Evolutionary conservation across 108 stramenopile species (phyloP), one percentile per base, ranked within the genome.

Genomic region (Phaeodactylum tricornutum): DNA sequence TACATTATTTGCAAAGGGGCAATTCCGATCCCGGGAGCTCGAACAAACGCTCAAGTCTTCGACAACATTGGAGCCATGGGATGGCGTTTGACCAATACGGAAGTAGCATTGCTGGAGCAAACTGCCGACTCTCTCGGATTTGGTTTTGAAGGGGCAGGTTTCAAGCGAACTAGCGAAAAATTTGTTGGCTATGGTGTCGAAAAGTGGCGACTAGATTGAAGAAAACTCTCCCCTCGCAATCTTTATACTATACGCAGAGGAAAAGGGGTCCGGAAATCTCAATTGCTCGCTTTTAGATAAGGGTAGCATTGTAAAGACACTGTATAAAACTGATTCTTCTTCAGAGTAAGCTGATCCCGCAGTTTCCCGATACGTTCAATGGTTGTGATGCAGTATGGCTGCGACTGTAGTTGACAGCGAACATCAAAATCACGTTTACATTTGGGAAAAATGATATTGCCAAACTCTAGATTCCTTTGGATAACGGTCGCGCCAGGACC

Each of bases 171-270:
- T 2, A 61, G 53, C 30, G 79, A 72, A 42, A 81, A 81, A 46
- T 81, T 81, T 61, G 79, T 81, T 15, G 79, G 79, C 3, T 81
- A 81, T 43, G 79, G 79, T 2, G 44, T 67, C 30, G 74, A 81
- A 53, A 70, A 58, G 20, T 81, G 71, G 69, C 28, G 19, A 5
- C 47, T 82, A 38, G 55, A 69, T 52, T 77, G 47, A 47, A 2
- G 29, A 28, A 29, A 49, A 4, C n/a, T n/a, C n/a, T n/a, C n/a
- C n/a, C n/a, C 15, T 4, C 2, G 22, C 1, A 32, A 32, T 49
- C 3, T 24, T 16, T 9, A 29, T 49, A 3, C 26, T 49, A 2
- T 45, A 15, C n/a, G n/a, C n/a, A n/a, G n/a, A n/a, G n/a, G n/a
- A n/a, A n/a, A n/a, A n/a, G n/a, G n/a, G n/a, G n/a, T n/a, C n/a